Percentiles rank a stretch among this genome's conserved stretches.
These are phyloP conservation scores for Pseudohalonectria lignicola DNA, from an alignment of 2,329 filamentous ascomycete species.

Conservation along the genomic window DNA sequence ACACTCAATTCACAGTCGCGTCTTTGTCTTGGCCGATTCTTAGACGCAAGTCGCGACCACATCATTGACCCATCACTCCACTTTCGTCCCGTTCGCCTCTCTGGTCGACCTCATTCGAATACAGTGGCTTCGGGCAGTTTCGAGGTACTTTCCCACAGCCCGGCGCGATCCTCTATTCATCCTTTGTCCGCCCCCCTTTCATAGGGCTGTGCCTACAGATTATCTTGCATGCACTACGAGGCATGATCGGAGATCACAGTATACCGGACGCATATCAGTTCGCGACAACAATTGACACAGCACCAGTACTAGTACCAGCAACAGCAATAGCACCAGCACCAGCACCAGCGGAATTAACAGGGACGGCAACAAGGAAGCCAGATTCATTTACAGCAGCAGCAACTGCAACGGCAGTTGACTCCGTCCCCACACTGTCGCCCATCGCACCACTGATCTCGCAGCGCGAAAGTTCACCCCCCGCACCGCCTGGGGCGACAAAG, in stretches of 20 bases:
- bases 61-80: too few relatives aligned
- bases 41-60: not conserved
- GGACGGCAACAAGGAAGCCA: not conserved
- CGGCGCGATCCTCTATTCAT: slow-evolving; percentile 15
- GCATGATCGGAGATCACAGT: slow-evolving; percentile 19
- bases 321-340: not conserved
- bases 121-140: not conserved
- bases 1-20: too few relatives aligned
- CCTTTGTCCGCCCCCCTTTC: not conserved
- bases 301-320: not conserved
- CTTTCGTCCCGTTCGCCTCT: not conserved
- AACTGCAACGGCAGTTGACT: not conserved
- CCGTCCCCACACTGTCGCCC: too few relatives aligned
- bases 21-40: not conserved
- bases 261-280: too few relatives aligned
- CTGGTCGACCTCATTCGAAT: not conserved
- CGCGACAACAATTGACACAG: too few relatives aligned
- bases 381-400: not conserved
- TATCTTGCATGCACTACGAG: slow-evolving; percentile 18
- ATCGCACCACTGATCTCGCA: too few relatives aligned
- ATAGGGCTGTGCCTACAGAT: not conserved
- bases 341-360: not conserved
- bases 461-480: too few relatives aligned
- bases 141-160: not conserved
- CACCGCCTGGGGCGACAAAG: slow-evolving; percentile 14